Evolutionary conservation across 495 filamentous ascomycete species (phyloP).

Genomic region (Xylaria cubensis): DNA sequence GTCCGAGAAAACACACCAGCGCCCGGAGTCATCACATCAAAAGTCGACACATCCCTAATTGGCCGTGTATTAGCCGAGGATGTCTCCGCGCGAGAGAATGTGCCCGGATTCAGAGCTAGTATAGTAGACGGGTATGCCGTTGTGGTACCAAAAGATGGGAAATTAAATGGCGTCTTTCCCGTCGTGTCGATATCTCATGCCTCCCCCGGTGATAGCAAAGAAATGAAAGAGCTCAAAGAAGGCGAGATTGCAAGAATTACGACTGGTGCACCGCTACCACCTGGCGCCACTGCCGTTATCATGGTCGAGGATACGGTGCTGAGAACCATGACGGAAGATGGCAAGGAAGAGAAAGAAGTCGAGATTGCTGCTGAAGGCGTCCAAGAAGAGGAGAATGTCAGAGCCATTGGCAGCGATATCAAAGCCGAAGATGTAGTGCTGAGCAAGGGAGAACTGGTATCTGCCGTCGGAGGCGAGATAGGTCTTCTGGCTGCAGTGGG

Average conservation of each 20-base stretch:
- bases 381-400: constrained; percentile 80
- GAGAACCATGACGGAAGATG: constrained; percentile 74
- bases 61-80: constrained; percentile 84
- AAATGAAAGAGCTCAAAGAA: constrained; percentile 61
- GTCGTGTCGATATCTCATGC: constrained; percentile 90
- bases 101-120: constrained; percentile 92
- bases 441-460: constrained; percentile 75
- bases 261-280: constrained; percentile 89
- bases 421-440: constrained; percentile 71
- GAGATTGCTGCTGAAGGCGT: constrained; percentile 83
- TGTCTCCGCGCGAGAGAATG: constrained; percentile 77
- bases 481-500: constrained; percentile 89
- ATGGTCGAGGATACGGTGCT: constrained; percentile 97
- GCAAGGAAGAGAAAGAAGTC: constrained; percentile 81
- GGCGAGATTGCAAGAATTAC: constrained; percentile 90
- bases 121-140: constrained; percentile 98
- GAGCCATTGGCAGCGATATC: constrained; percentile 91
- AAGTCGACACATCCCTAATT: constrained; percentile 68
- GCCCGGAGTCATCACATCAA: constrained; percentile 59
- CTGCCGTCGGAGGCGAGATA: constrained; percentile 86
- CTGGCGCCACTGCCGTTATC: constrained; percentile 87
- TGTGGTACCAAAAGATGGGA: constrained; percentile 62
- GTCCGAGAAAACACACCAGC: constrained; percentile 73
- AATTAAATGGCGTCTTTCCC: constrained; percentile 78
- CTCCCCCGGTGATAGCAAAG: constrained; percentile 61